Conservation (phyloP, 176 grass and related monocot genomes). For the Typha latifolia region DNA sequence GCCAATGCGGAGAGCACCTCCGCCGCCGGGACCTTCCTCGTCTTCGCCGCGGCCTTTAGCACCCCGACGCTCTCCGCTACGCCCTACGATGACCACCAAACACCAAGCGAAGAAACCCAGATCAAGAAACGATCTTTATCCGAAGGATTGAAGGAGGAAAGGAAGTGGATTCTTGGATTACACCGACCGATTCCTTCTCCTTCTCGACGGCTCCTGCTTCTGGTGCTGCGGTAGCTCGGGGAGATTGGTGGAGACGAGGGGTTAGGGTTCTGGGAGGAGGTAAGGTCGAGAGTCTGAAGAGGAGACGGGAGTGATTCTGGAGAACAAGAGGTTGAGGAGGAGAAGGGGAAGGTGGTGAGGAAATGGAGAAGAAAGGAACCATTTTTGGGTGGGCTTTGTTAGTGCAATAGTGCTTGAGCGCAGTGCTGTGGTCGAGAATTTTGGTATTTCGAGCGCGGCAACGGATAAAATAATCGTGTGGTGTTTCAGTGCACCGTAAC, state of each 20-base stretch:
- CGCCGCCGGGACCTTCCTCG: slow-evolving; percentile 46
- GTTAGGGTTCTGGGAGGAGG: slow-evolving; percentile 5
- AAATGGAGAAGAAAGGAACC: slow-evolving; percentile 4
- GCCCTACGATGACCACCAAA: slow-evolving; percentile 20
- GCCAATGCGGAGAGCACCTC: slow-evolving; percentile 55
- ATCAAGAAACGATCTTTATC: background rate
- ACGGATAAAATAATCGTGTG: no score
- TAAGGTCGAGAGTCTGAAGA: background rate
- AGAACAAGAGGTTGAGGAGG: background rate
- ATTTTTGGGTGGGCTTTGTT: background rate
- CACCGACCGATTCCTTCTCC: slow-evolving; percentile 16
- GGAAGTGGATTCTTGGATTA: background rate
- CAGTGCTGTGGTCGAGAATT: no score
- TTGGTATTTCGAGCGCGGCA: no score
- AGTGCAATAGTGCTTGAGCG: no score
- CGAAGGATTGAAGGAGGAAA: background rate
- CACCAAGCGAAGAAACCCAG: background rate
- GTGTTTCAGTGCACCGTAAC: no score
- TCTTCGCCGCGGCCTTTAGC: slow-evolving; percentile 80
- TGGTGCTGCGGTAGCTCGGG: slow-evolving; percentile 13
- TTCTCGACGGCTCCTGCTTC: slow-evolving; percentile 17
- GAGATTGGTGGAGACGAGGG: background rate
- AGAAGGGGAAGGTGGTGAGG: background rate
- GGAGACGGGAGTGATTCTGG: background rate
- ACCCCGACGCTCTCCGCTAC: slow-evolving; percentile 56